Evolutionary conservation across 352 stramenopile species (phyloP), one percentile per base, ranked within the genome.

Genomic region (Phytophthora palmivora): DNA sequence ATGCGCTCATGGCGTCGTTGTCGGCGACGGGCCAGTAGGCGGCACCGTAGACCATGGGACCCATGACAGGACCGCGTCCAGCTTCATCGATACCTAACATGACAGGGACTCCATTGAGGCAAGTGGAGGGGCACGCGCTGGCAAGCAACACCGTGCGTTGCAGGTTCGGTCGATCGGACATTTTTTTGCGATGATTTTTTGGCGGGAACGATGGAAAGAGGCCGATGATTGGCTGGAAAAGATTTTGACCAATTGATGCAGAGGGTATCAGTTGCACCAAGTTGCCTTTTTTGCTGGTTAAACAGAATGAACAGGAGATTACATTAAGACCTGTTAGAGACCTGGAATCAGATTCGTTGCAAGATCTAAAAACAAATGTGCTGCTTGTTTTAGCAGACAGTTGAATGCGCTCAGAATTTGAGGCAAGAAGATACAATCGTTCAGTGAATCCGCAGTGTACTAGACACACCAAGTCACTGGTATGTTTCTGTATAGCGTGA

Each of bases 41-140:
- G 6, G 86, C 84, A 26, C 85, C 93, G 68, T 98, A 99, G 4
- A 97, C 92, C 94, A 99, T 98, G 10, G 95, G 94, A 12, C 96
- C 96, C 55, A 99, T 88, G 4, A 98, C 94, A 0, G 89, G 94
- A 12, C 96, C 96, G 28, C 96, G 81, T 1, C 96, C 96, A 2
- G 96, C 96, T 54, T 99, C 96, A 42, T 99, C 96, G 53, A 99
- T 98, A 38, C 95, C 96, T 15, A 99, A 67, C 72, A 97, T 96
- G 42, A 97, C 91, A 0, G 88, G 76, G 24, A 80, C 72, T 6
- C 76, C 82, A 48, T 83, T 54, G n/a, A 88, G 63, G 50, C 87
- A 95, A 51, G 48, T 76, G 21, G 54, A 24, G 1, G 88, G 89
- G 32, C 84, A 80, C 18, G 84, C 76, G 61, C 82, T 92, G 22